Base-by-base conservation (phyloP, 495 filamentous ascomycete genomes). In the Daldinia bambusicola region DNA sequence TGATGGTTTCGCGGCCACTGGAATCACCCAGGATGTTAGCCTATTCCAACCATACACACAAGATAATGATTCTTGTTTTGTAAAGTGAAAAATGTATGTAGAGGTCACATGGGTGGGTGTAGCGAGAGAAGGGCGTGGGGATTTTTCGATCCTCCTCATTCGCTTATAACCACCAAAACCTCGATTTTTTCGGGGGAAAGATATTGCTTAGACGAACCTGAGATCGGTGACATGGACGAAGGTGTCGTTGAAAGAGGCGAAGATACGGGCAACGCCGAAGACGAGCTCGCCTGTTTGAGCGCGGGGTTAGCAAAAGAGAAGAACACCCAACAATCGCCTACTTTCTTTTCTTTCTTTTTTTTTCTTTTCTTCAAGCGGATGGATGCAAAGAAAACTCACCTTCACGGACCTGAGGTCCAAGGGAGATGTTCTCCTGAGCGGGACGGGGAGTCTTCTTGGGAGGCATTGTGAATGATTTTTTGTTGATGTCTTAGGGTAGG, bases 171-270 rank as follows among this genome's bases (percentile, higher is more conserved):
- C 52, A 26, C 51, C 18, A 52, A 38, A 68, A 52, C 34, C 50
- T 53, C 50, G 14, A 43, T 20, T 26, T 6, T 12, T 34, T 5
- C 7, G 37, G 20, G 5, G 61, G 67, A 51, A 61, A 53, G 41
- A 32, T 45, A 26, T 63, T 66, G 50, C 30, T 77, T 71, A 79
- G 77, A 94, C 92, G 83, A 82, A 96, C 92, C 86, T 90, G 81
- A 99, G 93, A 95, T 98, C 96, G 87, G 95, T 98, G 79, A 98
- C 93, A 86, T 99, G 95, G 82, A 98, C 93, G 90, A 95, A 96
- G 58, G 81, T 80, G 61, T 78, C 76, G 71, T 81, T 98, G 92
- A 98, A 97, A 70, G 92, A 95, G 75, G 95, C 95, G 86, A 98
- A 99, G 87, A 99, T 99, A 78, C 95, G 92, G 78, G 95, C 95